Percentiles rank a stretch among this genome's conserved stretches.
Evolutionary conservation across 345 rosid species (phyloP).

Genomic region (Pugionium dolabratum): DNA sequence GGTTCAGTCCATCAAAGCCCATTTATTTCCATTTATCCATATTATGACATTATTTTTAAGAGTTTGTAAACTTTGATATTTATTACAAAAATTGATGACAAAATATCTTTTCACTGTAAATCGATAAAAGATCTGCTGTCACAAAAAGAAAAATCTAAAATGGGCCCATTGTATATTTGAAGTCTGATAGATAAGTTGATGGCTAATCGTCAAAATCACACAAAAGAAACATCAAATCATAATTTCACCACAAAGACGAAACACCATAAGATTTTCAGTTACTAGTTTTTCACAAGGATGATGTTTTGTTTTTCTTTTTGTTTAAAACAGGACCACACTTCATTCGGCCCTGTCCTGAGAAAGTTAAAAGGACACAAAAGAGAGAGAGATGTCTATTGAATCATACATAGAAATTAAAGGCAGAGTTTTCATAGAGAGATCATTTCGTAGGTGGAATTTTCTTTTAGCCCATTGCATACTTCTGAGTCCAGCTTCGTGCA

Average conservation of each 20-base stretch:
- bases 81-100: no score
- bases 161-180: no score
- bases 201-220: background rate
- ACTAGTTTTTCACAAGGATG: constrained; percentile 41
- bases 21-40: no score
- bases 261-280: constrained; percentile 29
- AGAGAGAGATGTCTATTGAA: constrained; percentile 34
- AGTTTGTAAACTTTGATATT: no score
- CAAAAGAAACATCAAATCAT: constrained; percentile 23
- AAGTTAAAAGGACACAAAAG: constrained; percentile 16
- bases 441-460: constrained; percentile 26
- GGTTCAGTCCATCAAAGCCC: no score
- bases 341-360: constrained; percentile 31
- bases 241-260: constrained; percentile 27
- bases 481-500: constrained; percentile 99
- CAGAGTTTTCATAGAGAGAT: constrained; percentile 32
- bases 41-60: no score
- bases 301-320: constrained; percentile 16
- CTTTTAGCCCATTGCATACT: constrained; percentile 90
- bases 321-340: constrained; percentile 28
- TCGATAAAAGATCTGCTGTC: no score
- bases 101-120: no score
- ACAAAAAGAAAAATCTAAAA: no score
- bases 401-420: constrained; percentile 42
- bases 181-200: no score